Base-by-base conservation (phyloP, 208 protist species). In the Trypanosoma platydactyli region DNA sequence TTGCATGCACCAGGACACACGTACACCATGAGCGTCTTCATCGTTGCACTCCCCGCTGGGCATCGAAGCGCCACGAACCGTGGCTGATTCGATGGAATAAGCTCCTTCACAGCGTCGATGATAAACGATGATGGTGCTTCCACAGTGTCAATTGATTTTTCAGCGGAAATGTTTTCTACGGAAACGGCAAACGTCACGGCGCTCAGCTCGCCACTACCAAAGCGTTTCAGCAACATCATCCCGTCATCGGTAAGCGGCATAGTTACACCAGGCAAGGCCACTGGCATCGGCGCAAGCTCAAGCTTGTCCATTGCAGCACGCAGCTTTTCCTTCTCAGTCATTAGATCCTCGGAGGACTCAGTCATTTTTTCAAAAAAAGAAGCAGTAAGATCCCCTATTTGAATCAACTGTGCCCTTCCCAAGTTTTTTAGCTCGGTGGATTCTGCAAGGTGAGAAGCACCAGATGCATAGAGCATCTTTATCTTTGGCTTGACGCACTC, bases 261-360 rank as follows among this genome's bases (percentile, higher is more conserved):
- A 24, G 62, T 25, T 0, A 89, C 73, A 53, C 88, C 88, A 0
- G 88, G 88, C 64, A 94, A 68, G 1, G 45, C 72, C 12, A 78
- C 68, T 15, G 79, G 80, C 67, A 76, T 75, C 44, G 88, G 88
- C 5, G 81, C 84, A 30, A 88, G 48, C 57, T 85, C 77, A 83
- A 94, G 82, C 58, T 70, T 68, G 22, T 77, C 76, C 33, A 94
- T 84, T 20, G 63, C 73, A 27, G 67, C 80, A 24, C 66, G 62
- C 22, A 66, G 45, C 22, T 77, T 77, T 66, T 94, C 88, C 33
- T 70, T 82, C 55, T 89, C 84, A 13, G 84, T 94, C 84, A 91
- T 91, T 35, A 94, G 79, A 9, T 76, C 84, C 52, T 63, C 73
- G 18, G 72, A 73, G 22, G 61, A 51, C 27, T 61, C 68, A 1